Evolutionary conservation across 441 rosid species (phyloP).

Genomic region (Jatropha multifida): DNA sequence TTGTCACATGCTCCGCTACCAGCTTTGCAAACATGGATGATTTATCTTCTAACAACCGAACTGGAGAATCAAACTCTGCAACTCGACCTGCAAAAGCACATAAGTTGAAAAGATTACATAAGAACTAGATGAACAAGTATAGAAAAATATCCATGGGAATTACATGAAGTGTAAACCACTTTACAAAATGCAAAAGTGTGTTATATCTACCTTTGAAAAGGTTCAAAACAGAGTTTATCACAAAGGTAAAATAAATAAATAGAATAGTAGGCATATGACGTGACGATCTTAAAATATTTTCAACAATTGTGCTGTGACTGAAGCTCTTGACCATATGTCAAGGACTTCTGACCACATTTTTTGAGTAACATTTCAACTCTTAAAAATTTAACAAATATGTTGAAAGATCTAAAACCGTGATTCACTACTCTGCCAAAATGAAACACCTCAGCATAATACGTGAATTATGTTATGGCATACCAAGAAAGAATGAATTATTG

Average conservation of each 20-base stretch:
- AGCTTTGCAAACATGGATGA: slow-evolving; percentile 94
- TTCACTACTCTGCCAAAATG: neutral
- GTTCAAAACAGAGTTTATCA: too few species aligned
- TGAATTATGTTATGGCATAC: neutral
- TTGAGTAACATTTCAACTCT: too few species aligned
- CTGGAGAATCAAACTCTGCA: slow-evolving; percentile 93
- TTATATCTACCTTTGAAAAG: too few species aligned
- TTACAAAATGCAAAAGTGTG: too few species aligned
- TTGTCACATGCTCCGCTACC: slow-evolving; percentile 89
- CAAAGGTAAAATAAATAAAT: too few species aligned
- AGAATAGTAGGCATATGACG: too few species aligned
- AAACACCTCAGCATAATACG: neutral
- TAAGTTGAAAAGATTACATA: neutral
- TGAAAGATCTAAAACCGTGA: neutral
- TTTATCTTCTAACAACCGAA: slow-evolving; percentile 80
- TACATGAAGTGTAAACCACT: neutral
- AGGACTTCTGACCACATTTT: too few species aligned
- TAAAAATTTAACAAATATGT: too few species aligned
- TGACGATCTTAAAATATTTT: too few species aligned
- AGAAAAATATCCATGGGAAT: neutral
- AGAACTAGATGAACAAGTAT: neutral
- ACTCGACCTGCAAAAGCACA: slow-evolving; percentile 66
- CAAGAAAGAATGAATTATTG: neutral
- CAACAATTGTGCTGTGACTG: too few species aligned
- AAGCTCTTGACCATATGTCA: too few species aligned